These are phyloP conservation scores for Pseudopyricularia cyperi DNA, from an alignment of 2,329 filamentous ascomycete species.

Conservation along the genomic window DNA sequence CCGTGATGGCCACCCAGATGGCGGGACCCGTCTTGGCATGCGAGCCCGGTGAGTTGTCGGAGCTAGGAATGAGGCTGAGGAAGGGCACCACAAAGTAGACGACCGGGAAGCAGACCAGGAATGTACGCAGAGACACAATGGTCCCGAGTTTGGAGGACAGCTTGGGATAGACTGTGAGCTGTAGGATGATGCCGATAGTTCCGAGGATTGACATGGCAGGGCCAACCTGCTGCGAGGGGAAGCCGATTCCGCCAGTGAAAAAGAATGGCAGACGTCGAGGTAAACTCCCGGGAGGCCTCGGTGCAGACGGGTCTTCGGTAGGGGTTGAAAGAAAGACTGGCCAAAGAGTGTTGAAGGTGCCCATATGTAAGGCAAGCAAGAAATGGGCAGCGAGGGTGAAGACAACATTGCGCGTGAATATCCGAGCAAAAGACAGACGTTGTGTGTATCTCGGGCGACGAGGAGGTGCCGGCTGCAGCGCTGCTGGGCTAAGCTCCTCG, in stretches of 20 bases:
- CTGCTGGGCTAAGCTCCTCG: background rate
- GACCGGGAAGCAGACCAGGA: slow-evolving; percentile 56
- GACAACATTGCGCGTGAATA: slow-evolving; percentile 41
- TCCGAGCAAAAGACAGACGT: slow-evolving; percentile 35
- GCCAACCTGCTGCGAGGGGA: slow-evolving; percentile 59
- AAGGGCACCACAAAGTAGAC: slow-evolving; percentile 60
- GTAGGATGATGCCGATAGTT: slow-evolving; percentile 59
- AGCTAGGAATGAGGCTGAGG: slow-evolving; percentile 52
- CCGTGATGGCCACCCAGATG: slow-evolving; percentile 52
- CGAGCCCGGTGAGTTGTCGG: slow-evolving; percentile 29
- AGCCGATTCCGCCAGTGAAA: slow-evolving; percentile 65
- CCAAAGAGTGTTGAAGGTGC: slow-evolving; percentile 64
- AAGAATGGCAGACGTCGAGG: slow-evolving; percentile 35
- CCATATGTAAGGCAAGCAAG: slow-evolving; percentile 59
- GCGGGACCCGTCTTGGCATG: slow-evolving; percentile 36
- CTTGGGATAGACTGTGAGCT: slow-evolving; percentile 58
- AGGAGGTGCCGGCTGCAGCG: background rate
- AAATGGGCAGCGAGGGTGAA: slow-evolving; percentile 51
- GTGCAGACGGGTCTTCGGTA: slow-evolving; percentile 32
- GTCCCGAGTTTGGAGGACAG: slow-evolving; percentile 56
- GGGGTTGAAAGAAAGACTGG: slow-evolving; percentile 67
- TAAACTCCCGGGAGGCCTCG: slow-evolving; percentile 14
- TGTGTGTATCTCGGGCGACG: slow-evolving; percentile 25
- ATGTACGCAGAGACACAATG: slow-evolving; percentile 53
- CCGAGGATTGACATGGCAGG: slow-evolving; percentile 67